Base-by-base conservation (phyloP, 192 early-diverging fungal species). In the Gigaspora rosea region DNA sequence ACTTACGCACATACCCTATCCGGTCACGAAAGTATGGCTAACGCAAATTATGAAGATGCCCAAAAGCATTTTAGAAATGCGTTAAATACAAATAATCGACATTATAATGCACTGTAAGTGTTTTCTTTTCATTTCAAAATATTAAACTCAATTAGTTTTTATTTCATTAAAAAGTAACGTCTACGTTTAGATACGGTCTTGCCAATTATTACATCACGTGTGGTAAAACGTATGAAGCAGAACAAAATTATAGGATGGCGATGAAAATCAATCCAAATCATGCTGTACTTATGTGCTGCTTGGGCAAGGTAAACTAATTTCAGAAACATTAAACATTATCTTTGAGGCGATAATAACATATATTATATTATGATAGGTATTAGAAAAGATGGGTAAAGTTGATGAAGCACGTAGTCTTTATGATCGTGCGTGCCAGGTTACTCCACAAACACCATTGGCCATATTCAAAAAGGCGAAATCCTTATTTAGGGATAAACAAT, bases 1-100 rank as follows among this genome's bases (percentile, higher is more conserved):
- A 86, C 88, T 9, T 97, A 96, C 77, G 94, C 93, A 20, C 88
- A 98, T 64, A 94, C 95, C 12, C 85, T 98, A 52, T 82, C 86
- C 10, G 96, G 95, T 0, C 94, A 95, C 71, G 96, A 96, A 76
- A 93, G 88, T 80, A 83, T 91, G 52, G 85, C 87, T 5, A 84
- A 86, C 27, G 94, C 94, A 51, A 92, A 94, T 73, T 83, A 88
- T 51, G 93, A 95, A 22, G 84, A 91, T 32, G 94, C 95, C 3
- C 84, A 89, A 76, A 83, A 86, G 63, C 90, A 85, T 36, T 97
- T 93, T 83, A 85, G 92, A 59, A 84, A 82, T 8, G 94, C 95
- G 1, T 80, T 94, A 33, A 84, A 87, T 18, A 85, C 91, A 47
- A 89, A 97, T 76, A 81, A 84, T 15, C 84, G 95, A 16, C 93